Evolutionary conservation across 805 yeast species (phyloP).

Genomic region (Metschnikowia picachoensis): DNA sequence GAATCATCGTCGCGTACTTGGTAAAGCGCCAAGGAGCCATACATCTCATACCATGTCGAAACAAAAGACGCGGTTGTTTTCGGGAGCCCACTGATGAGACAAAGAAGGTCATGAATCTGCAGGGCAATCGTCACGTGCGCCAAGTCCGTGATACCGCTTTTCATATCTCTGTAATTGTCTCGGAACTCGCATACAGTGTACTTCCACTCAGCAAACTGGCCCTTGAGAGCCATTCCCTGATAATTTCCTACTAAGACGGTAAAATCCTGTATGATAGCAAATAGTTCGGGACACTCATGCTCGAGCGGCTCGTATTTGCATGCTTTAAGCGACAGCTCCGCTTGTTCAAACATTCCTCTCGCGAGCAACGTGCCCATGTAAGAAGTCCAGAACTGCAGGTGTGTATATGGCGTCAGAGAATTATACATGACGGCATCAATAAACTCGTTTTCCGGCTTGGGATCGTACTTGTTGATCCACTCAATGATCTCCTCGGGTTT

Average conservation of each 20-base stretch:
- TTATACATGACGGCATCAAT: conserved; percentile 44
- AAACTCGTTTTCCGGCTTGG: conserved; percentile 54
- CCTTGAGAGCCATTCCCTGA: conserved; percentile 35
- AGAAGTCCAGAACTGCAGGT: conserved; percentile 58
- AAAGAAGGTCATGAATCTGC: conserved; percentile 41
- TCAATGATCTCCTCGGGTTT: conserved; percentile 44
- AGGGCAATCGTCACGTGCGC: conserved; percentile 26
- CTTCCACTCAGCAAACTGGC: conserved; percentile 49
- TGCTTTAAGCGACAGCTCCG: conserved; percentile 43
- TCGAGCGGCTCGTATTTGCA: conserved; percentile 42
- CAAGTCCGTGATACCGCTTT: conserved; percentile 21
- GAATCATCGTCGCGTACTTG: conserved; percentile 48
- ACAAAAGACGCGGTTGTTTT: conserved; percentile 50
- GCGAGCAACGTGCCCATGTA: conserved; percentile 52
- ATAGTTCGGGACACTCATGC: conserved; percentile 28
- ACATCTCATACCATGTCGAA: conserved; percentile 65
- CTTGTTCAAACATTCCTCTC: conserved; percentile 60
- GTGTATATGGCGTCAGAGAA: conserved; percentile 44
- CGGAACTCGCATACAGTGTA: conserved; percentile 46
- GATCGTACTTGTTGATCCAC: conserved; percentile 71
- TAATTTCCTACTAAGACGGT: conserved; percentile 37
- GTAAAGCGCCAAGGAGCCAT: conserved; percentile 51
- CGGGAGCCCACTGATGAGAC: conserved; percentile 45
- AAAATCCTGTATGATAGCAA: conserved; percentile 40
- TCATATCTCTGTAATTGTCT: conserved; percentile 32